Percentiles rank a stretch among this genome's conserved stretches.
phyloP scores from a whole-genome alignment of 257 asterid genomes.

The Rubia yunnanensis region DNA sequence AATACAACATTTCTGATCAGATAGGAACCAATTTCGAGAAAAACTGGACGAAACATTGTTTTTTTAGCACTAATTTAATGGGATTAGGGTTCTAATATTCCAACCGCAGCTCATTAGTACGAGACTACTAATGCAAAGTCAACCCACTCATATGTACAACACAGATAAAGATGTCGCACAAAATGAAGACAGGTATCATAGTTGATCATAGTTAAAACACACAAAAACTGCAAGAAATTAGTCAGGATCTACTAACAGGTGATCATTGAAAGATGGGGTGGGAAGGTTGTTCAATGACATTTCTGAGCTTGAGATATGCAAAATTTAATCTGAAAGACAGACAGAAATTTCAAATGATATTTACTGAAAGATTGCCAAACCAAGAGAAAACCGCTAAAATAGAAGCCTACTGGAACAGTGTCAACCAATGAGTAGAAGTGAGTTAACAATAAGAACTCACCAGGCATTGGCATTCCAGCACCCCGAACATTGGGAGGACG shows the following conservation, averaged over 20 bases:
- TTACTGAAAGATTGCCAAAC: not conserved
- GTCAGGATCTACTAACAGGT: not conserved
- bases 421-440: not conserved
- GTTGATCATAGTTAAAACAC: too few species aligned
- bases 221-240: not conserved
- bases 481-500: slow-evolving; percentile 39
- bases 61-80: not conserved
- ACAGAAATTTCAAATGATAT: not conserved
- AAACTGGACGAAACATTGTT: not conserved
- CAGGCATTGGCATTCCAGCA: slow-evolving; percentile 51
- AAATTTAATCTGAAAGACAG: not conserved
- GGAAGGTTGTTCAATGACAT: too few species aligned
- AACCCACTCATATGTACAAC: not conserved
- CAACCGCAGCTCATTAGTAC: not conserved
- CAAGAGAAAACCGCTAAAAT: not conserved
- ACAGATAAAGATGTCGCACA: not conserved
- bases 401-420: not conserved
- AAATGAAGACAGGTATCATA: not conserved
- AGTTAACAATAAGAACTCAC: slow-evolving; percentile 20
- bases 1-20: not conserved
- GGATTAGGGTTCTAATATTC: not conserved
- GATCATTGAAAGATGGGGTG: too few species aligned
- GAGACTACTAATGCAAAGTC: not conserved
- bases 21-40: not conserved
- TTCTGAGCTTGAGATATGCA: not conserved